Conservation (phyloP, 2,329 filamentous ascomycete species). For the Aspergillus floridensis region DNA sequence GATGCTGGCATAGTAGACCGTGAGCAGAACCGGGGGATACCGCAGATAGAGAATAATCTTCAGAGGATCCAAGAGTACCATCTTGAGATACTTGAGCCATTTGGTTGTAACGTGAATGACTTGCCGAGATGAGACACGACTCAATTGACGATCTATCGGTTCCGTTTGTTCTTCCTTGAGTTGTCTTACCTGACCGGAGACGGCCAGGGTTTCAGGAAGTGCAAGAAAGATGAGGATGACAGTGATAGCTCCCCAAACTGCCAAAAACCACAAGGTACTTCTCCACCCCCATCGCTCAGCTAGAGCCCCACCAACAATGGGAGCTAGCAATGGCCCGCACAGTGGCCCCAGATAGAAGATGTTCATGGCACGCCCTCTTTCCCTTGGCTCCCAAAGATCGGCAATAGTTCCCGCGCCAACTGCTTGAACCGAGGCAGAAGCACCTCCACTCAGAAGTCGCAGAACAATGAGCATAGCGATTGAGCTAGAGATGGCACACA, state of each 20-base stretch:
- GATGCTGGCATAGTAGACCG: conserved; percentile 70
- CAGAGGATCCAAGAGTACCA: conserved; percentile 69
- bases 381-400: conserved; percentile 71
- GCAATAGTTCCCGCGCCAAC: conserved; percentile 81
- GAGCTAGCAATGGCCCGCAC: conserved; percentile 69
- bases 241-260: conserved; percentile 61
- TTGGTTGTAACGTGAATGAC: conserved; percentile 60
- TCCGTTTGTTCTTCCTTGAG: conserved; percentile 20
- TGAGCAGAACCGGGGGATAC: conserved; percentile 70
- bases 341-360: conserved; percentile 79
- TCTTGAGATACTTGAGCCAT: conserved; percentile 54
- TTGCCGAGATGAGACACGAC: conserved; percentile 60
- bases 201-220: conserved; percentile 44
- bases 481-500: conserved; percentile 66
- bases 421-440: conserved; percentile 75
- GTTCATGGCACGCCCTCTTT: conserved; percentile 77
- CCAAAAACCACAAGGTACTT: conserved; percentile 74
- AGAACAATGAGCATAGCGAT: conserved; percentile 77
- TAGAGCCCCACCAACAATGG: conserved; percentile 74
- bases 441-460: conserved; percentile 70
- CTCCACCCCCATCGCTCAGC: conserved; percentile 69
- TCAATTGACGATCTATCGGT: conserved; percentile 33
- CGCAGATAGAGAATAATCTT: conserved; percentile 68
- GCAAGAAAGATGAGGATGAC: conserved; percentile 42
- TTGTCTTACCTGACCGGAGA: conserved; percentile 30